Base-by-base conservation (phyloP, 257 asterid genomes). In the Solanum chiquidenum region DNA sequence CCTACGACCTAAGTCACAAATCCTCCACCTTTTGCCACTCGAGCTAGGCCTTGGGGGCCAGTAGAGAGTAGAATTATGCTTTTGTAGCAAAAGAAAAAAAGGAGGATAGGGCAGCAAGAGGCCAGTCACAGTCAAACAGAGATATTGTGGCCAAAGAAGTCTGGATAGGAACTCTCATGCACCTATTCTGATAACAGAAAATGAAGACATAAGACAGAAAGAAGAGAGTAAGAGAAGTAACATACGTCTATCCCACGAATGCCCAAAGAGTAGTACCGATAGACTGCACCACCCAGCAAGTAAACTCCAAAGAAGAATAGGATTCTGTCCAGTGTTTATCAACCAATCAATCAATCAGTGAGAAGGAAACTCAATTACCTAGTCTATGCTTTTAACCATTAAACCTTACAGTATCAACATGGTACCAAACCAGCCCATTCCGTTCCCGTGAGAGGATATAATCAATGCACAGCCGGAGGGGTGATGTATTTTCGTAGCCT, bases 171-270 rank as follows among this genome's bases (percentile, higher is more conserved):
- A 55, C 80, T 33, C 75, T 27, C 18, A 40, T 86, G 33, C 80
- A n/a, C 9, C 58, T 52, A 13, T 76, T 46, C 37, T 34, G 29
- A 86, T 60, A 71, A 37, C 83, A 62, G 73, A 88, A 72, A 69
- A 44, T 49, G 62, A 87, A 27, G 14, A 18, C 52, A 60, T 13
- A 86, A 38, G 84, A 58, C 31, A 76, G 38, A 42, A 4, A 69
- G 86, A 86, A 71, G 86, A 71, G 33, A 16, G 60, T 20, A 12
- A 18, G 74, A 88, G 88, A 86, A 82, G 83, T 21, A 87, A 90
- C 98, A 31, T 92, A 97, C 99, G 87, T 97, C 98, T 91, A 97
- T 92, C 52, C 99, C 99, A 90, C 95, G 98, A 88, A 97, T 90
- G 86, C 94, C 91, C 90, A 95, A 94, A 92, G 89, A 89, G 92